phyloP scores from a whole-genome alignment of 768 basidiomycete genomes.

The Phaeolepiota aurea region DNA sequence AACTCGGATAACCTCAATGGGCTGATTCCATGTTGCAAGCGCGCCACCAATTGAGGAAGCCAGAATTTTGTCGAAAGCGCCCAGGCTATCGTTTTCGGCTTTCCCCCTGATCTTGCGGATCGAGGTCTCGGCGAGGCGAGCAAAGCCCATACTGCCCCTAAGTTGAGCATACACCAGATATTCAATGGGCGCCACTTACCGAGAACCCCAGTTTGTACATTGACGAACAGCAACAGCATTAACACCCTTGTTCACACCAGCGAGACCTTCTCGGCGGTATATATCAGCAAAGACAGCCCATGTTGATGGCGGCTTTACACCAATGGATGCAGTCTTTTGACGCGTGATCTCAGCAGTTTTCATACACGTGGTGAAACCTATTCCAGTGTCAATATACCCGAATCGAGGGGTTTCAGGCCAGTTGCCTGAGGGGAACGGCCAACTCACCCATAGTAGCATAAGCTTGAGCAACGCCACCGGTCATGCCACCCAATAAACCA shows the following conservation, averaged over 20 bases:
- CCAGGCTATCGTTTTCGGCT: slow-evolving; percentile 62
- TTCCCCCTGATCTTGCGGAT: slow-evolving; percentile 79
- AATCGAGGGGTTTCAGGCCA: not conserved
- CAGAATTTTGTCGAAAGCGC: slow-evolving; percentile 79
- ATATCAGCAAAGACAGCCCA: slow-evolving; percentile 95
- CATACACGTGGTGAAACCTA: slow-evolving; percentile 99
- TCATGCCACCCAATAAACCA: slow-evolving; percentile 94
- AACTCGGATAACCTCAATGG: slow-evolving; percentile 94
- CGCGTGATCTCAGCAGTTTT: slow-evolving; percentile 98
- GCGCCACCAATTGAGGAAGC: slow-evolving; percentile 90
- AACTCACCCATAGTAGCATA: slow-evolving; percentile 97
- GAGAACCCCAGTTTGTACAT: slow-evolving; percentile 90
- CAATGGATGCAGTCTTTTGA: slow-evolving; percentile 81
- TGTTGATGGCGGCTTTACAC: slow-evolving; percentile 83
- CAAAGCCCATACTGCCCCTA: slow-evolving; percentile 80
- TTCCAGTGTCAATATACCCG: not conserved
- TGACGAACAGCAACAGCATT: slow-evolving; percentile 90
- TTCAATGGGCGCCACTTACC: slow-evolving; percentile 39
- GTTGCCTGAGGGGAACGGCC: slow-evolving; percentile 8
- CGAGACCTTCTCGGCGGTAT: slow-evolving; percentile 86
- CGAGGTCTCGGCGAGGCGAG: slow-evolving; percentile 77
- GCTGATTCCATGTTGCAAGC: slow-evolving; percentile 98
- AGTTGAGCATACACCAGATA: too few relatives aligned
- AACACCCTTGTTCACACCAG: slow-evolving; percentile 98
- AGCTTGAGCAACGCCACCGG: slow-evolving; percentile 94